phyloP scores from a whole-genome alignment of 352 stramenopile genomes.

The Vaucheria bursata region DNA sequence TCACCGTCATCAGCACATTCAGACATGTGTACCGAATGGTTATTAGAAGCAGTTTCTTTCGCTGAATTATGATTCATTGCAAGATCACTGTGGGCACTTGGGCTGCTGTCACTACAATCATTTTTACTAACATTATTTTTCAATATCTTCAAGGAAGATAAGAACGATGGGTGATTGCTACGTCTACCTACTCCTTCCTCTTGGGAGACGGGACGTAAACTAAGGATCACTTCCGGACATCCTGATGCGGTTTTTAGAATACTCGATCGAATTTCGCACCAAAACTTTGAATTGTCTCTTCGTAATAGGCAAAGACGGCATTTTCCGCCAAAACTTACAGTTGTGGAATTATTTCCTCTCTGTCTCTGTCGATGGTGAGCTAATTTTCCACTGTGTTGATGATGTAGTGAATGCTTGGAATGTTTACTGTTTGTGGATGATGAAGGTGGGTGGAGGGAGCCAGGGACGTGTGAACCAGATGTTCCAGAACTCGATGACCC shows the following conservation, averaged over 20 bases:
- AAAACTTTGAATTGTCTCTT: conserved; percentile 36
- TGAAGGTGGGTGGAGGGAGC: background rate
- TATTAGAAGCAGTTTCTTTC: background rate
- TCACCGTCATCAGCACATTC: conserved; percentile 21
- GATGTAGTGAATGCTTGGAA: background rate
- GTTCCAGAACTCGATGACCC: background rate
- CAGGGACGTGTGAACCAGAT: background rate
- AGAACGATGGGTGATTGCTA: background rate
- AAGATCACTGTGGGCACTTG: background rate
- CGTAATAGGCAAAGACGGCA: conserved; percentile 28
- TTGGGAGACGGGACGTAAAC: conserved; percentile 20
- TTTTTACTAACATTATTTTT: background rate
- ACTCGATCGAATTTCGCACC: conserved; percentile 36
- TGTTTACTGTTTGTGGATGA: background rate
- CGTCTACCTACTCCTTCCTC: background rate
- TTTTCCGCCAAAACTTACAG: background rate
- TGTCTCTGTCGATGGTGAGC: background rate
- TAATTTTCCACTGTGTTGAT: background rate
- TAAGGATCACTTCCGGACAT: conserved; percentile 28
- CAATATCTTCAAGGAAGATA: background rate
- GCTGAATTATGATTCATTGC: background rate
- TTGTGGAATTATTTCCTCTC: background rate
- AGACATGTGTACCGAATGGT: background rate
- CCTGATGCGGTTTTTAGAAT: conserved; percentile 9
- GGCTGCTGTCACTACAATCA: background rate